Evolutionary conservation across 2,329 filamentous ascomycete species (phyloP).

Genomic region (Neurospora sp.): DNA sequence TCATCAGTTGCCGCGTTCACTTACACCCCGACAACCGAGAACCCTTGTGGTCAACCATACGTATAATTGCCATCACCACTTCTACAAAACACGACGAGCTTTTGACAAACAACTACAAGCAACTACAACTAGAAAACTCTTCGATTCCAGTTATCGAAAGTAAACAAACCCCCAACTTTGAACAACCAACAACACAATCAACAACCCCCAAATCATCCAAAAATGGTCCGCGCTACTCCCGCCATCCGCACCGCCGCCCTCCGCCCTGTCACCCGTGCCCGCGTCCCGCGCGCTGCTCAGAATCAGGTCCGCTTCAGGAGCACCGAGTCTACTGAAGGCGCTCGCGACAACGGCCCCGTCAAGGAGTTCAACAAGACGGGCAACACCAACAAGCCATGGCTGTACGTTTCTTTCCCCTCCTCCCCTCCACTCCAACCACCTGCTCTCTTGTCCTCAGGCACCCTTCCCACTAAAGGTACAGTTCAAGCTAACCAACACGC

Average conservation of each 20-base stretch:
- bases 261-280: not conserved
- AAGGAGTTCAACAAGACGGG: not conserved
- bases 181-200: not conserved
- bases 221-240: not conserved
- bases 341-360: not conserved
- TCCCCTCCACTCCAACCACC: not conserved
- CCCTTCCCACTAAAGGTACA: not conserved
- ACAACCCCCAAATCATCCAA: not conserved
- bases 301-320: not conserved
- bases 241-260: not conserved
- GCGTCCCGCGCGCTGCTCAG: not conserved
- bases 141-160: not conserved
- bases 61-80: not conserved
- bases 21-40: not conserved
- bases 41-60: not conserved
- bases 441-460: not conserved
- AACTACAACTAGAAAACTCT: not conserved
- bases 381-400: not conserved
- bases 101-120: not conserved
- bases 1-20: not conserved
- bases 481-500: too few relatives aligned
- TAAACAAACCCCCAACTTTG: not conserved
- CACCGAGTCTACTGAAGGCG: not conserved
- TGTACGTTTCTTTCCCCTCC: not conserved
- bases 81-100: not conserved